Conservation (phyloP, 2,329 filamentous ascomycete genomes). For the Xenoacremonium recifei region DNA sequence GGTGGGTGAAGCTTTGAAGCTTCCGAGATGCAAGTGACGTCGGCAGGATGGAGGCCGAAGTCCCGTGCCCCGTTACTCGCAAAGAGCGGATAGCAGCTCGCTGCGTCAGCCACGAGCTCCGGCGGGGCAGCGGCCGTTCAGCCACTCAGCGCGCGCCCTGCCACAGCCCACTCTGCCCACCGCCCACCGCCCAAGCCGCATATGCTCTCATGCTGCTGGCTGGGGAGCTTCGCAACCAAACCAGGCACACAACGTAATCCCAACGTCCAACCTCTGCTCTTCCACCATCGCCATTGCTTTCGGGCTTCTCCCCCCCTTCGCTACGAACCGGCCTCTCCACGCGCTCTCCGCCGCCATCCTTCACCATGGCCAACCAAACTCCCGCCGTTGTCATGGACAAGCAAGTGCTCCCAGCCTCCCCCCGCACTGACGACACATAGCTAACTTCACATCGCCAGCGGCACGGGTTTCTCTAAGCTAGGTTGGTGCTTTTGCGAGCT, state of each 20-base stretch:
- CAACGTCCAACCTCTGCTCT: constrained; percentile 20
- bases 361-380: constrained; percentile 89
- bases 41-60: too few relatives aligned
- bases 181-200: constrained; percentile 18
- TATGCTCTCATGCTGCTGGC: too few relatives aligned
- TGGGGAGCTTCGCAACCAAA: constrained; percentile 25
- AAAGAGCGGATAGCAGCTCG: too few relatives aligned
- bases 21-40: too few relatives aligned
- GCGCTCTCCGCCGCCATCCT: constrained; percentile 21
- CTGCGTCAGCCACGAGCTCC: too few relatives aligned
- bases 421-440: constrained; percentile 23
- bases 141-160: too few relatives aligned
- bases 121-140: too few relatives aligned
- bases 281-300: constrained; percentile 7
- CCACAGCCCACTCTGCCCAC: too few relatives aligned
- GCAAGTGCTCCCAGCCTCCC: constrained; percentile 60
- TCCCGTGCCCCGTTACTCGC: too few relatives aligned
- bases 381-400: constrained; percentile 99
- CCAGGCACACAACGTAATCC: constrained; percentile 26
- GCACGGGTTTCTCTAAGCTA: constrained; percentile 98
- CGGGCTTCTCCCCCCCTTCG: not conserved
- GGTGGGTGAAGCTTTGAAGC: too few relatives aligned
- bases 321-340: constrained; percentile 9
- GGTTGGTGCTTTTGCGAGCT: constrained; percentile 55
- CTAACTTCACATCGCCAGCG: constrained; percentile 59